A percentile compares a stretch with the other conserved stretches of the same genome.
Evolutionary conservation across 805 yeast genomes (phyloP).

Genomic region (Ogataea neopini): DNA sequence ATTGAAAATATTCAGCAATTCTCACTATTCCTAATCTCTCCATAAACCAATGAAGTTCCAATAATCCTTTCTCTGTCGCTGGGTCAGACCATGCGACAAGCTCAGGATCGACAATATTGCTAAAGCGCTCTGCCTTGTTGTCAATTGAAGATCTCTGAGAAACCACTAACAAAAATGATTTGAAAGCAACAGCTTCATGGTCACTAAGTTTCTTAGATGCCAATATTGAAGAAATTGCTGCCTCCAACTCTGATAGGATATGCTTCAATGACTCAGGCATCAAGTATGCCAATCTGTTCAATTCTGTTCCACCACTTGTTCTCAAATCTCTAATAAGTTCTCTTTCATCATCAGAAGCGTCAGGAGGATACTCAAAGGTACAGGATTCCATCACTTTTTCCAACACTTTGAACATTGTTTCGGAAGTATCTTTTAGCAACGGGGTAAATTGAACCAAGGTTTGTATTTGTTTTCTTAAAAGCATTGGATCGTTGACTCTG

Average conservation of each 20-base stretch:
- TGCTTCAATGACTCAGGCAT: slow-evolving; percentile 89
- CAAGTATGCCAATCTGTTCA: slow-evolving; percentile 88
- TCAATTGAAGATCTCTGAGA: slow-evolving; percentile 81
- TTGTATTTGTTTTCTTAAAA: slow-evolving; percentile 84
- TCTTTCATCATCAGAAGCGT: slow-evolving; percentile 59
- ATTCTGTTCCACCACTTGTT: slow-evolving; percentile 91
- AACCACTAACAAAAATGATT: slow-evolving; percentile 86
- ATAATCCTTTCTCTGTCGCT: slow-evolving; percentile 82
- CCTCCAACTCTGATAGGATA: slow-evolving; percentile 80
- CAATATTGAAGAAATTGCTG: slow-evolving; percentile 71
- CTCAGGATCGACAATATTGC: slow-evolving; percentile 91
- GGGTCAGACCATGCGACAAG: slow-evolving; percentile 91
- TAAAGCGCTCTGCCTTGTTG: slow-evolving; percentile 70
- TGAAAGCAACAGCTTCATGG: slow-evolving; percentile 92
- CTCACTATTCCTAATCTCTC: slow-evolving; percentile 92
- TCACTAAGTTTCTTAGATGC: slow-evolving; percentile 71
- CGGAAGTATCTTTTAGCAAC: slow-evolving; percentile 71
- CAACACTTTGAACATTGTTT: slow-evolving; percentile 75
- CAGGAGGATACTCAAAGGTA: slow-evolving; percentile 74
- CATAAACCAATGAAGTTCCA: slow-evolving; percentile 97
- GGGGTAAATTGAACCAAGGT: slow-evolving; percentile 95
- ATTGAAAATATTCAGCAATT: slow-evolving; percentile 87
- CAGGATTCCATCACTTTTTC: slow-evolving; percentile 84
- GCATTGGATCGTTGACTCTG: slow-evolving; percentile 74
- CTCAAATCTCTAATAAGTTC: slow-evolving; percentile 85